These are phyloP conservation scores for Tilletia walkeri DNA, from an alignment of 1,284 basidiomycete species.

Conservation along the genomic window DNA sequence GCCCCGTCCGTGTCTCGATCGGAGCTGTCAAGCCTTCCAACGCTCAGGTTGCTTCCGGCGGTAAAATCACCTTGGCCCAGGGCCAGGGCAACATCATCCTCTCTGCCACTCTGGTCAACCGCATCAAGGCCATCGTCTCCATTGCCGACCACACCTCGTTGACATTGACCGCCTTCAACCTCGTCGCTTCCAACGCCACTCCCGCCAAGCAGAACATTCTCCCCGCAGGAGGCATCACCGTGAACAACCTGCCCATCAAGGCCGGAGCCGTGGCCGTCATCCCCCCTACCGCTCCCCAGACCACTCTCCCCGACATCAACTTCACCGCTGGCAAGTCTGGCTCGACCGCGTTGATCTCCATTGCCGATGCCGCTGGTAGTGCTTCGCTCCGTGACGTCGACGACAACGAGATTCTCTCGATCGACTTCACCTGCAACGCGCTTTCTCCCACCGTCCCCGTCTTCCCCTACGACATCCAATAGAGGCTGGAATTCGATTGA, in stretches of 20 bases:
- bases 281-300: background rate
- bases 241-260: background rate
- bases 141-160: slow-evolving; percentile 4
- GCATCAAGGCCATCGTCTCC: background rate
- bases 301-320: slow-evolving; percentile 8
- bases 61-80: background rate
- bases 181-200: slow-evolving; percentile 2
- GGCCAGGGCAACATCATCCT: slow-evolving; percentile 19
- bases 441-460: background rate
- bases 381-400: slow-evolving; percentile 7
- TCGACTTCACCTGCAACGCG: slow-evolving; percentile 10
- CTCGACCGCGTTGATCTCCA: slow-evolving; percentile 3
- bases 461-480: slow-evolving; percentile 17
- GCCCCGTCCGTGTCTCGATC: slow-evolving; percentile 15
- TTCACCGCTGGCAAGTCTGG: slow-evolving; percentile 14
- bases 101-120: background rate
- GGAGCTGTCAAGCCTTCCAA: slow-evolving; percentile 4
- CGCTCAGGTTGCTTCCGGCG: background rate
- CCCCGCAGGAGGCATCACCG: background rate
- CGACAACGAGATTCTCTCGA: slow-evolving; percentile 7
- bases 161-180: slow-evolving; percentile 8
- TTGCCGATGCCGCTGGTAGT: slow-evolving; percentile 5
- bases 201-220: slow-evolving; percentile 1
- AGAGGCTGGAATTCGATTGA: too few relatives aligned
- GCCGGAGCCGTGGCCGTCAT: background rate